These are phyloP conservation scores for Podaxis sp. DNA, from an alignment of 768 basidiomycete genomes.

Conservation along the genomic window DNA sequence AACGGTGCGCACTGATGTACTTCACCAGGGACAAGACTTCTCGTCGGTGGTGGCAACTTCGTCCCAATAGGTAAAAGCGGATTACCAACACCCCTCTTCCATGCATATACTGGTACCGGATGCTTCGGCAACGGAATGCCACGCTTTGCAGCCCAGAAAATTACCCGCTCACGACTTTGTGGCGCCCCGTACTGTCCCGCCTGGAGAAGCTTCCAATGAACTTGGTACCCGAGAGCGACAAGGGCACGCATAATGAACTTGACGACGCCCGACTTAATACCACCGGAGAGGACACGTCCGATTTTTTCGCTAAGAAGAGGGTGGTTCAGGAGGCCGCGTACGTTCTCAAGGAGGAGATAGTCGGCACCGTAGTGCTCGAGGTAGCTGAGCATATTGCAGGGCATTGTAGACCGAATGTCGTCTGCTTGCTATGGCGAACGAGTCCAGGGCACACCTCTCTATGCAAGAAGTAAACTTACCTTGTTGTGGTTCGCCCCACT, in stretches of 20 bases:
- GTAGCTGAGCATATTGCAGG: slow-evolving; percentile 70
- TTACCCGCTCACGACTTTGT: slow-evolving; percentile 64
- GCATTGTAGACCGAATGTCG: slow-evolving; percentile 65
- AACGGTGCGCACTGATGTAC: slow-evolving; percentile 62
- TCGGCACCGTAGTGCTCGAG: slow-evolving; percentile 63
- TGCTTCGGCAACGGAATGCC: slow-evolving; percentile 59
- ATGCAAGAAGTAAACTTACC: slow-evolving; percentile 33
- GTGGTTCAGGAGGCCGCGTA: slow-evolving; percentile 57
- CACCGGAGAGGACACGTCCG: slow-evolving; percentile 26
- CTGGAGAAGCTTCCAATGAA: slow-evolving; percentile 62
- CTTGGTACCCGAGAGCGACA: slow-evolving; percentile 74
- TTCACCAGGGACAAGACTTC: slow-evolving; percentile 37
- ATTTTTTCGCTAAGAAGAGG: slow-evolving; percentile 36
- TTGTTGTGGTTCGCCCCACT: slow-evolving; percentile 62
- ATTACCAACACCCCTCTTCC: slow-evolving; percentile 30
- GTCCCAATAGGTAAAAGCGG: slow-evolving; percentile 46
- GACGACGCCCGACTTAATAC: slow-evolving; percentile 56
- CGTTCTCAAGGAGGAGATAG: slow-evolving; percentile 75
- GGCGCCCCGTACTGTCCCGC: slow-evolving; percentile 74
- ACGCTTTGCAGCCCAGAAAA: slow-evolving; percentile 65
- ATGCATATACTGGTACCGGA: slow-evolving; percentile 64
- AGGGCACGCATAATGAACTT: slow-evolving; percentile 66
- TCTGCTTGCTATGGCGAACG: slow-evolving; percentile 43
- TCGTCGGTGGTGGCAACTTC: slow-evolving; percentile 39
- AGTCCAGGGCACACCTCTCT: neutral